Evolutionary conservation across 116 monocot genomes (phyloP).

Genomic region (Posidonia oceanica): DNA sequence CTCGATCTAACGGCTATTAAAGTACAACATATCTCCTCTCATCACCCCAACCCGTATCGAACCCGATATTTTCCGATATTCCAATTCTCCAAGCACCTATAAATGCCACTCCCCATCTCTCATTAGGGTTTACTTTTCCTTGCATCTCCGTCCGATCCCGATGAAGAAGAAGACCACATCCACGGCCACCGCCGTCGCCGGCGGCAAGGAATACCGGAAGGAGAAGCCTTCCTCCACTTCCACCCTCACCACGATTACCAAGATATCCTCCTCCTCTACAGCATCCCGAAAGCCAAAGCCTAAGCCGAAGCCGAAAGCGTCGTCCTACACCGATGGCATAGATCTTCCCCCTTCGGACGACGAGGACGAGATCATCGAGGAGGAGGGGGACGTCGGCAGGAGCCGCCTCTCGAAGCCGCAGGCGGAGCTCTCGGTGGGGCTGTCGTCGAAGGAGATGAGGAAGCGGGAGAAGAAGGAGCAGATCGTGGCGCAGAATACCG

Average conservation of each 20-base stretch:
- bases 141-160: too few relatives aligned
- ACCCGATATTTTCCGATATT: too few relatives aligned
- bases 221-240: not conserved
- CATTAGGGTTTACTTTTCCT: too few relatives aligned
- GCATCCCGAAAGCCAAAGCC: slow-evolving; percentile 1
- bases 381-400: not conserved
- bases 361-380: slow-evolving; percentile 26
- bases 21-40: too few relatives aligned
- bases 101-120: too few relatives aligned
- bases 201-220: not conserved
- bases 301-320: slow-evolving; percentile 37
- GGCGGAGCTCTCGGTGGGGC: slow-evolving; percentile 11
- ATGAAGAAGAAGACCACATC: not conserved
- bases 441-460: slow-evolving; percentile 63
- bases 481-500: slow-evolving; percentile 30
- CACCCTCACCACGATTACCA: not conserved
- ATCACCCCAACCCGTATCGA: too few relatives aligned
- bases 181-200: not conserved
- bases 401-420: slow-evolving; percentile 8
- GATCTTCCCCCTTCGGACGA: slow-evolving; percentile 89
- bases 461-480: slow-evolving; percentile 82
- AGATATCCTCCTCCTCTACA: not conserved
- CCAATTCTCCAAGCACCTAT: too few relatives aligned
- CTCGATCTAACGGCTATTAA: too few relatives aligned
- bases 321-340: slow-evolving; percentile 70